Conservation (phyloP, 139 green algal species). For the Chlamydomonas schloesseri region DNA sequence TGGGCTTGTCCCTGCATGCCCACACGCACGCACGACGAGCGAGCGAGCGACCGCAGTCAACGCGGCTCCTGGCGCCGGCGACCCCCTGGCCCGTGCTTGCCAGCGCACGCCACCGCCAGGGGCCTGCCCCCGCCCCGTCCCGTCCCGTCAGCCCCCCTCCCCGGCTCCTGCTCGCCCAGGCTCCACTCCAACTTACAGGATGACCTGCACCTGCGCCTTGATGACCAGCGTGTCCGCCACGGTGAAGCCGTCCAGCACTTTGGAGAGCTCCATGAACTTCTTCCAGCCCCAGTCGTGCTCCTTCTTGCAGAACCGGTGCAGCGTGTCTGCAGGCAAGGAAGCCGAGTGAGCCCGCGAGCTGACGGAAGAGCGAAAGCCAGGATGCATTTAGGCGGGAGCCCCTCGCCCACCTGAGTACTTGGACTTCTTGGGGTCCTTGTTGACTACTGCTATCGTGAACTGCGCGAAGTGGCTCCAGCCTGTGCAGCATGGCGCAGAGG, state of each 20-base stretch:
- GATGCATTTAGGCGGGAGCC: slow-evolving; percentile 1
- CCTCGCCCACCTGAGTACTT: slow-evolving; percentile 90
- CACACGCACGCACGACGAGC: no score
- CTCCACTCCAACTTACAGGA: slow-evolving; percentile 60
- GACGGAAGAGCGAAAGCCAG: background rate
- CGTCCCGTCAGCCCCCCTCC: no score
- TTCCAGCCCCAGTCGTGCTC: slow-evolving; percentile 99
- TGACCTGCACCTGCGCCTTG: slow-evolving; percentile 96
- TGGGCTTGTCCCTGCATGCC: slow-evolving; percentile 76
- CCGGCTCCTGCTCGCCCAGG: no score
- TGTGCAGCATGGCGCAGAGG: slow-evolving; percentile 38
- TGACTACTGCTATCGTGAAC: slow-evolving; percentile 99
- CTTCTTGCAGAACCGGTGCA: slow-evolving; percentile 99
- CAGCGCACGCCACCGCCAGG: no score
- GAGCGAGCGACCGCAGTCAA: no score
- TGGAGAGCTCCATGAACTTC: slow-evolving; percentile 96
- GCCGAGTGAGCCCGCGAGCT: no score
- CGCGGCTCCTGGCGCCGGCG: no score
- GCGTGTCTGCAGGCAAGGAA: slow-evolving; percentile 80
- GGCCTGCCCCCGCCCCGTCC: no score
- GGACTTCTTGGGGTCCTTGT: slow-evolving; percentile 98
- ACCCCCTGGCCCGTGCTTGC: no score
- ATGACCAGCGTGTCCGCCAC: slow-evolving; percentile 94
- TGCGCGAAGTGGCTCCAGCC: slow-evolving; percentile 98
- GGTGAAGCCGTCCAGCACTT: slow-evolving; percentile 95